phyloP scores from a whole-genome alignment of 2,329 filamentous ascomycete genomes.

The Aspergillus phoenicis region DNA sequence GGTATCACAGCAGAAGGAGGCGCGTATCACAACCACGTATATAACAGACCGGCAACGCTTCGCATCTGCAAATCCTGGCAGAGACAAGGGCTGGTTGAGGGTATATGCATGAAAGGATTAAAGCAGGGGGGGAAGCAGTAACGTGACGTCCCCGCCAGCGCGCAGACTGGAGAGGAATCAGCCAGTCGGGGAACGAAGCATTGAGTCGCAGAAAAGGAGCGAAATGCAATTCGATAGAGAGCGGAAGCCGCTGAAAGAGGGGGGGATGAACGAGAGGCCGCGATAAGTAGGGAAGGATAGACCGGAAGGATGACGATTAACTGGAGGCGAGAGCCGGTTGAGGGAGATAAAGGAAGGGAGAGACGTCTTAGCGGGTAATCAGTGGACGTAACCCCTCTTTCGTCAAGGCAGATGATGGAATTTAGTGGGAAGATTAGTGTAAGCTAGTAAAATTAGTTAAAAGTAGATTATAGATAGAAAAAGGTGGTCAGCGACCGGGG shows the following conservation, averaged over 20 bases:
- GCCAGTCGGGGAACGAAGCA: conserved; percentile 22
- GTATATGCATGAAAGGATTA: conserved; percentile 23
- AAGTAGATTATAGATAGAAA: conserved; percentile 10
- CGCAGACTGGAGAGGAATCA: conserved; percentile 23
- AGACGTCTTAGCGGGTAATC: conserved; percentile 6
- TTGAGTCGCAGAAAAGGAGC: conserved; percentile 17
- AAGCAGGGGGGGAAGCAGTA: conserved; percentile 12
- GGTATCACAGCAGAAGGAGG: conserved; percentile 17
- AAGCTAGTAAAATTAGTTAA: not conserved
- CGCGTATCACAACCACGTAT: conserved; percentile 22
- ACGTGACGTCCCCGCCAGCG: conserved; percentile 29
- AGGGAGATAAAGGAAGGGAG: conserved; percentile 17
- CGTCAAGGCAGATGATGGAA: not conserved
- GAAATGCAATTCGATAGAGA: conserved; percentile 9
- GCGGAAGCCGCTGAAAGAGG: conserved; percentile 8
- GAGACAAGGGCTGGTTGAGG: conserved; percentile 17
- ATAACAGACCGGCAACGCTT: conserved; percentile 14
- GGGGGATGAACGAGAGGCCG: conserved; percentile 4
- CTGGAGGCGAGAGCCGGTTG: conserved; percentile 6
- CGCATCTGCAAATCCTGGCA: conserved; percentile 20
- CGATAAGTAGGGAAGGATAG: conserved; percentile 7
- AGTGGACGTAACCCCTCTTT: conserved; percentile 13
- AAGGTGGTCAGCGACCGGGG: not conserved
- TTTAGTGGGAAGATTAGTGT: conserved; percentile 3
- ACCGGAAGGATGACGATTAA: conserved; percentile 9